These are phyloP conservation scores for Mycena crocata DNA, from an alignment of 768 basidiomycete species.

Conservation along the genomic window DNA sequence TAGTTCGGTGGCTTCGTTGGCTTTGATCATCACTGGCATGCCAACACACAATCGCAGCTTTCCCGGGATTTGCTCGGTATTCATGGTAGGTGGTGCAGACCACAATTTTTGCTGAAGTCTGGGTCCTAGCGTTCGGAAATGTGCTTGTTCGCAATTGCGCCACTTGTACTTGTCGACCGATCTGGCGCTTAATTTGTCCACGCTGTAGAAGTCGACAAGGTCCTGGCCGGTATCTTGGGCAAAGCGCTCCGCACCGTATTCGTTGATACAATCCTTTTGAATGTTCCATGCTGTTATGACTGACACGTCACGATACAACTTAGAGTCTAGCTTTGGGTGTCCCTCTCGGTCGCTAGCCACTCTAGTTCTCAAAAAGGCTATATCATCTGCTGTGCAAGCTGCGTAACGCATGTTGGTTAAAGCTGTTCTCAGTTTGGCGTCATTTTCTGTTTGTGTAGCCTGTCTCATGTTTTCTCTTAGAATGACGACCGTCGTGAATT, in stretches of 20 bases:
- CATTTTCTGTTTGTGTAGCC: constrained; percentile 24
- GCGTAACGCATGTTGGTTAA: too few relatives aligned
- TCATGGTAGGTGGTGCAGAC: not conserved
- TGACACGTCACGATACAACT: constrained; percentile 43
- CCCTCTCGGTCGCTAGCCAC: constrained; percentile 32
- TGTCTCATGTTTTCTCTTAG: constrained; percentile 51
- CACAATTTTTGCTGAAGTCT: not conserved
- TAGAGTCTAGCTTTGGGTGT: constrained; percentile 24
- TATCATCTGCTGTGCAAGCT: constrained; percentile 50
- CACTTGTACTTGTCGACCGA: too few relatives aligned
- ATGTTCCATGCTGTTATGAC: constrained; percentile 47
- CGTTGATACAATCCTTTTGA: constrained; percentile 47
- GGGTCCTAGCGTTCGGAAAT: too few relatives aligned
- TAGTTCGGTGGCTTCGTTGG: too few relatives aligned
- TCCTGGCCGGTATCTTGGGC: constrained; percentile 41
- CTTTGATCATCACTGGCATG: constrained; percentile 49
- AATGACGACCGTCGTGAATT: constrained; percentile 46
- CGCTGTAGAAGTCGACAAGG: constrained; percentile 40
- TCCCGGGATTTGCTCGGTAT: constrained; percentile 35
- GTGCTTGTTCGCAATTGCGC: too few relatives aligned
- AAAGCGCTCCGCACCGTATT: constrained; percentile 42
- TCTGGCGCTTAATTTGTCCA: constrained; percentile 16
- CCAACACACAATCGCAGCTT: constrained; percentile 44
- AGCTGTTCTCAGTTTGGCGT: constrained; percentile 41
- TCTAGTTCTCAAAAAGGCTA: constrained; percentile 44